These are phyloP conservation scores for Clavispora phyllophila DNA, from an alignment of 805 yeast species.

Conservation along the genomic window DNA sequence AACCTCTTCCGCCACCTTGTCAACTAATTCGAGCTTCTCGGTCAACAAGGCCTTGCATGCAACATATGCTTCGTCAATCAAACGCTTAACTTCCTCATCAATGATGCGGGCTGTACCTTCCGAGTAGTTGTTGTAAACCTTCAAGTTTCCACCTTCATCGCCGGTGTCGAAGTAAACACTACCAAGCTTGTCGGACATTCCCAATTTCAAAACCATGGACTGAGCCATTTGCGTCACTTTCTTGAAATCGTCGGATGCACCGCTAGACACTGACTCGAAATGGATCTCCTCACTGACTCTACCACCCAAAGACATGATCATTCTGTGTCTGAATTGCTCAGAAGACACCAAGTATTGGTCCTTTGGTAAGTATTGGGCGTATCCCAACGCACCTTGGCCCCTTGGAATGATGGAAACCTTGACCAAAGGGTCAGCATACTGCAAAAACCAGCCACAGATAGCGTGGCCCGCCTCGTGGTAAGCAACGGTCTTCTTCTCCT, in stretches of 20 bases:
- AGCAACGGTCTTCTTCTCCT: constrained; percentile 87
- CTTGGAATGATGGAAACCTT: constrained; percentile 96
- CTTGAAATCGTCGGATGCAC: constrained; percentile 95
- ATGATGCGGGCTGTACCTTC: constrained; percentile 79
- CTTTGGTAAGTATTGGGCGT: constrained; percentile 95
- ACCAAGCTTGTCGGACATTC: constrained; percentile 90
- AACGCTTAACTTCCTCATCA: constrained; percentile 76
- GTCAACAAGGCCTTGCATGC: constrained; percentile 62
- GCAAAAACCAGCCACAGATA: constrained; percentile 92
- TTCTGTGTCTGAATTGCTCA: constrained; percentile 77
- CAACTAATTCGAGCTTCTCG: constrained; percentile 58
- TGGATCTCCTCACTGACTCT: constrained; percentile 93
- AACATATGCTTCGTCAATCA: constrained; percentile 70
- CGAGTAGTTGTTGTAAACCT: constrained; percentile 80
- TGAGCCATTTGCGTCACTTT: constrained; percentile 93
- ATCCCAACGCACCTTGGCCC: constrained; percentile 95
- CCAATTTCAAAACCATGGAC: constrained; percentile 86
- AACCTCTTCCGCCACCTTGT: constrained; percentile 68
- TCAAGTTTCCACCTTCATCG: constrained; percentile 42
- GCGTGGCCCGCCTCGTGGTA: constrained; percentile 99
- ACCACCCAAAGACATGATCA: constrained; percentile 97
- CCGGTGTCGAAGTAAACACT: constrained; percentile 70
- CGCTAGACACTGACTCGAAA: constrained; percentile 88
- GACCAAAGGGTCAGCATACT: constrained; percentile 86
- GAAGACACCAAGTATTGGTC: constrained; percentile 78